phyloP scores from a whole-genome alignment of 768 basidiomycete species.

The Leccinum broughii region DNA sequence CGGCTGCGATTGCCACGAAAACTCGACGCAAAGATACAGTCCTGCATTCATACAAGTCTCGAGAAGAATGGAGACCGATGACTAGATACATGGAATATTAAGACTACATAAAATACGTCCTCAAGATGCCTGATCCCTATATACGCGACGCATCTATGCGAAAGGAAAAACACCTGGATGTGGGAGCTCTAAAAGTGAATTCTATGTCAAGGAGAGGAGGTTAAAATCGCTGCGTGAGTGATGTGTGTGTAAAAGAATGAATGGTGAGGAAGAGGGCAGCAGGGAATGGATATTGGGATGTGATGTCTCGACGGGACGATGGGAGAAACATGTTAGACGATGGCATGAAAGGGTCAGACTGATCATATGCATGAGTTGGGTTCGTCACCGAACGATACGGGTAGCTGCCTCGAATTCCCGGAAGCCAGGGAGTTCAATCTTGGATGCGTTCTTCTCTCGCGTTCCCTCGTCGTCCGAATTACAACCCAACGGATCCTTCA shows the following conservation, averaged over 20 bases:
- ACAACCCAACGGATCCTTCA: conserved; percentile 11
- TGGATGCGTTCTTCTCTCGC: conserved; percentile 21
- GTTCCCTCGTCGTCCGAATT: conserved; percentile 26
- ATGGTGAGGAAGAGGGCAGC: conserved; percentile 4
- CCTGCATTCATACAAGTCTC: conserved; percentile 24
- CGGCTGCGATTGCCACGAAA: background rate
- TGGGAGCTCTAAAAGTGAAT: conserved; percentile 21
- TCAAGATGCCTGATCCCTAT: conserved; percentile 36
- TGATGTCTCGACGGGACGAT: conserved; percentile 10
- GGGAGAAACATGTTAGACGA: conserved; percentile 9
- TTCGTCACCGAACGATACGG: conserved; percentile 20
- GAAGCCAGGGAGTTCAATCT: conserved; percentile 61
- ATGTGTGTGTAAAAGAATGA: conserved; percentile 5
- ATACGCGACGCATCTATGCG: conserved; percentile 34
- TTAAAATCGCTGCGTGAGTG: conserved; percentile 12
- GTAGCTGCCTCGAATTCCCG: conserved; percentile 61
- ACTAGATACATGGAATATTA: conserved; percentile 34
- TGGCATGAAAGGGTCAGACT: conserved; percentile 1
- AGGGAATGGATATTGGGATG: conserved; percentile 23
- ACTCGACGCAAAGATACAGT: conserved; percentile 11
- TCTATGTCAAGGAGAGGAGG: conserved; percentile 22
- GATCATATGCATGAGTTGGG: conserved; percentile 6
- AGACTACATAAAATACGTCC: conserved; percentile 37
- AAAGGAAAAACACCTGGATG: conserved; percentile 14
- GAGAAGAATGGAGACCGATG: conserved; percentile 8